Conservation (phyloP, 1,284 basidiomycete species). For the Puccinia hordei region DNA sequence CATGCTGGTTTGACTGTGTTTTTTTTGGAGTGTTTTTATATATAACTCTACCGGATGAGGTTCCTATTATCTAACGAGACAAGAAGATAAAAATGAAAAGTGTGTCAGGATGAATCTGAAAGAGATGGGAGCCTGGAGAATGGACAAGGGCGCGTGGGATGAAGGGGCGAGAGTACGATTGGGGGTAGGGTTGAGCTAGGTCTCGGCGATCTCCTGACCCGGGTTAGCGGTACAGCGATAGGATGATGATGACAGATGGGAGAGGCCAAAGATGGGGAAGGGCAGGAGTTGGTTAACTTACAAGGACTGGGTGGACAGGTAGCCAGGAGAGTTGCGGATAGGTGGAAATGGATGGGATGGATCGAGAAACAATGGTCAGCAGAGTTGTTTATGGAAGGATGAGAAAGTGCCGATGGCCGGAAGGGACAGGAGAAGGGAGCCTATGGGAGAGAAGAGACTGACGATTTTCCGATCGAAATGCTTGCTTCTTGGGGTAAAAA, state of each 20-base stretch:
- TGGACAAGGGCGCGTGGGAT: background rate
- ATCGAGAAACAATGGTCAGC: no score
- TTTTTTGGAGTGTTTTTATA: background rate
- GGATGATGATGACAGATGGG: background rate
- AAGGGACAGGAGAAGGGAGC: no score
- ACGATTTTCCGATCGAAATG: slow-evolving; percentile 27
- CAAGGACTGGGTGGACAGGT: background rate
- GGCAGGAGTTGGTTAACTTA: slow-evolving; percentile 9
- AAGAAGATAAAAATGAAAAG: background rate
- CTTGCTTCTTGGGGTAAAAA: background rate
- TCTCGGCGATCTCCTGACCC: background rate
- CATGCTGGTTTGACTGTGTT: slow-evolving; percentile 23
- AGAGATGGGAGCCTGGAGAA: background rate
- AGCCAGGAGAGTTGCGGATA: background rate
- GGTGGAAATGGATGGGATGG: background rate
- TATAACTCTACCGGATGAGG: slow-evolving; percentile 1
- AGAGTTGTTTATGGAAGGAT: background rate
- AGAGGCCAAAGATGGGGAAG: background rate
- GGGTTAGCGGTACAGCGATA: background rate
- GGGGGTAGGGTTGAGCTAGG: background rate
- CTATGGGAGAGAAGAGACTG: background rate
- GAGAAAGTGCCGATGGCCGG: background rate
- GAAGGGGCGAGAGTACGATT: background rate
- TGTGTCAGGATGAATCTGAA: background rate
- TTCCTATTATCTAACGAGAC: background rate